phyloP scores from a whole-genome alignment of 441 rosid species.

The Adansonia madagascariensis region DNA sequence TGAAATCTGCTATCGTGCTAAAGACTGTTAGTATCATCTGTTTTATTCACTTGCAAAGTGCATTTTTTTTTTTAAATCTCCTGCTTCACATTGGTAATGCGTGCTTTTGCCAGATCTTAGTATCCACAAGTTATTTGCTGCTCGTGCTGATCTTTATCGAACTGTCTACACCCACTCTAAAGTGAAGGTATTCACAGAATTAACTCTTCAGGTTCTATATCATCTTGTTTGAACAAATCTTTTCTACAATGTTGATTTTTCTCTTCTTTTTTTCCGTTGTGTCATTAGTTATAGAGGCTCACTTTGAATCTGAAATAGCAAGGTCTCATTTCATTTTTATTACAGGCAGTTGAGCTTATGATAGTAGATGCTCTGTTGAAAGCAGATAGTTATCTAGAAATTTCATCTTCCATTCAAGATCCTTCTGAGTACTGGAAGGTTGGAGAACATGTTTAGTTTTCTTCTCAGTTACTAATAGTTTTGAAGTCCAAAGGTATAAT shows the following conservation, averaged over 20 bases:
- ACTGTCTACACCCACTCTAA: conserved; percentile 90
- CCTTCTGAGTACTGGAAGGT: conserved; percentile 93
- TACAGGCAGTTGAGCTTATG: conserved; percentile 93
- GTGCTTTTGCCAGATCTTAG: conserved; percentile 64
- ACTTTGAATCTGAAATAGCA: neutral
- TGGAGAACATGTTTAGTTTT: neutral
- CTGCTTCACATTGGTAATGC: conserved; percentile 28
- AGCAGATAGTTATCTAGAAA: conserved; percentile 64
- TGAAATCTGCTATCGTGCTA: conserved; percentile 92
- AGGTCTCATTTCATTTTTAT: conserved; percentile 14
- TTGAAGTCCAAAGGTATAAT: conserved; percentile 17
- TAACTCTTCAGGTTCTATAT: neutral
- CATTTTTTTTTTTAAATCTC: neutral
- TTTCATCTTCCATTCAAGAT: conserved; percentile 64
- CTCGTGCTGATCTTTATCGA: conserved; percentile 93
- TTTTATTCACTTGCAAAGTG: conserved; percentile 22
- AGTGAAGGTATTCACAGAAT: conserved; percentile 66
- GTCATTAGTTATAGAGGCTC: neutral
- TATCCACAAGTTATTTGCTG: conserved; percentile 76
- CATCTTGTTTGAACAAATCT: conserved; percentile 7
- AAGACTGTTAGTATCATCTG: conserved; percentile 71
- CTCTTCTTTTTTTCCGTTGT: conserved; percentile 16
- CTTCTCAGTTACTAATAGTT: neutral
- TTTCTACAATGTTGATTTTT: neutral
- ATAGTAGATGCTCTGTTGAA: conserved; percentile 81